phyloP scores from a whole-genome alignment of 176 grass and related monocot species.

The Cocos nucifera region DNA sequence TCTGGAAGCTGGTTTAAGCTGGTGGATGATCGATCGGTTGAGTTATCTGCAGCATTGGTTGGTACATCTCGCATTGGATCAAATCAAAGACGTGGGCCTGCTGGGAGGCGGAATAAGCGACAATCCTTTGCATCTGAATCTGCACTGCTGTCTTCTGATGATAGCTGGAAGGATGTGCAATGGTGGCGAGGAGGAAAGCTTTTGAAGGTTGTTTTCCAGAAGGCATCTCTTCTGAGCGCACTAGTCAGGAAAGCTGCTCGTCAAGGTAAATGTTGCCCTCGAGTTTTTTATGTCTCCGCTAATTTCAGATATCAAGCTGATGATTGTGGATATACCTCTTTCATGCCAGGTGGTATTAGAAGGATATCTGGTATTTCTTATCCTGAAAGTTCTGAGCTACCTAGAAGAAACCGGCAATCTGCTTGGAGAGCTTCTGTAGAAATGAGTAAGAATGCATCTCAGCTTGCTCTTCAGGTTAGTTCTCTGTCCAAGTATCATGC shows the following conservation, averaged over 20 bases:
- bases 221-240: slow-evolving; percentile 37
- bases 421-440: slow-evolving; percentile 82
- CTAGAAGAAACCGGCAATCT: slow-evolving; percentile 66
- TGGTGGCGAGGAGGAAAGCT: slow-evolving; percentile 83
- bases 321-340: slow-evolving; percentile 14
- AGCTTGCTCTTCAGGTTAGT: slow-evolving; percentile 81
- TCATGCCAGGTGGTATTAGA: slow-evolving; percentile 55
- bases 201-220: slow-evolving; percentile 68
- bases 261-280: slow-evolving; percentile 52
- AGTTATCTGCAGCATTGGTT: slow-evolving; percentile 33
- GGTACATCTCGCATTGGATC: slow-evolving; percentile 47
- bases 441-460: slow-evolving; percentile 61
- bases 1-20: slow-evolving; percentile 73
- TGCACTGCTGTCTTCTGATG: slow-evolving; percentile 39
- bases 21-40: slow-evolving; percentile 49
- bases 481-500: slow-evolving; percentile 2
- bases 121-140: slow-evolving; percentile 47
- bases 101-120: slow-evolving; percentile 57
- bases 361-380: slow-evolving; percentile 67
- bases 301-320: slow-evolving; percentile 5
- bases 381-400: slow-evolving; percentile 63
- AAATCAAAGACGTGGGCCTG: slow-evolving; percentile 71
- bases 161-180: slow-evolving; percentile 62
- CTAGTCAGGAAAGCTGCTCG: slow-evolving; percentile 71
- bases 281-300: slow-evolving; percentile 12